Conservation (phyloP, 352 stramenopile genomes). For the Globisporangium splendens region DNA sequence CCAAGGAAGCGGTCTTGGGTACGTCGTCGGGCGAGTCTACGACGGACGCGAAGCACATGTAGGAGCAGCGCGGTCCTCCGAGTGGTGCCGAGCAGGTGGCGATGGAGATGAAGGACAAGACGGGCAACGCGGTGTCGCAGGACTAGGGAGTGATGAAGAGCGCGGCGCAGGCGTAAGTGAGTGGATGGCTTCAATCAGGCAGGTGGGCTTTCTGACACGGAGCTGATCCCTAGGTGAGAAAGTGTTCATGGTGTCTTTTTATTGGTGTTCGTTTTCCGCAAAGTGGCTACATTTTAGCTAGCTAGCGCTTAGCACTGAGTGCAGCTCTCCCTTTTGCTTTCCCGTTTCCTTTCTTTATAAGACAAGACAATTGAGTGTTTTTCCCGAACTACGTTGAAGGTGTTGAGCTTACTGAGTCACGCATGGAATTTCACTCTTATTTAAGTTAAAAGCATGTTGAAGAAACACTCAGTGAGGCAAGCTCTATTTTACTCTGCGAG, state of each 20-base stretch:
- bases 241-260: background rate
- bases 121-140: slow-evolving; percentile 18
- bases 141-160: slow-evolving; percentile 19
- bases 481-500: too few species aligned
- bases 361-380: too few species aligned
- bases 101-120: slow-evolving; percentile 13
- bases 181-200: too few species aligned
- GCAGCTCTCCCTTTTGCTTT: background rate
- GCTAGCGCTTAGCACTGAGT: background rate
- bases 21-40: slow-evolving; percentile 4
- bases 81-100: slow-evolving; percentile 6
- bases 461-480: too few species aligned
- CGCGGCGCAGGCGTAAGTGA: slow-evolving; percentile 10
- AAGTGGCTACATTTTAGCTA: background rate
- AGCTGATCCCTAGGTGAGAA: too few species aligned
- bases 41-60: slow-evolving; percentile 6
- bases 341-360: background rate
- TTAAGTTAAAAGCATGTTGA: too few species aligned
- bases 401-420: too few species aligned
- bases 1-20: background rate
- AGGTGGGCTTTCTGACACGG: too few species aligned
- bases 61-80: background rate
- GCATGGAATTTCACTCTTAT: too few species aligned
- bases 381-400: too few species aligned
- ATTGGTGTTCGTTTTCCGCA: background rate